Base-by-base conservation (phyloP, 1,284 basidiomycete species). In the Marasmius sp. region DNA sequence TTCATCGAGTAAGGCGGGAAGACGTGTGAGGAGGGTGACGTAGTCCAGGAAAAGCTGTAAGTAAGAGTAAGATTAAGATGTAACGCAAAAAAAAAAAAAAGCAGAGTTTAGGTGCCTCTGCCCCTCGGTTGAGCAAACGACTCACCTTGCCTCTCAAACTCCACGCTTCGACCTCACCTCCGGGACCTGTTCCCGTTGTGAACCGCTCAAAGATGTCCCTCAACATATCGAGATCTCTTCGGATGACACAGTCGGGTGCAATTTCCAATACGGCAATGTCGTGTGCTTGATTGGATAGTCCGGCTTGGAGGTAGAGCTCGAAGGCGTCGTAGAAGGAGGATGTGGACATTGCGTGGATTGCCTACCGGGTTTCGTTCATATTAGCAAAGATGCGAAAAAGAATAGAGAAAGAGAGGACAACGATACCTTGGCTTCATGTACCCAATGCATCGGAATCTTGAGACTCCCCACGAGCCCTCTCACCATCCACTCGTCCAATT, bases 161-260 rank as follows among this genome's bases (percentile, higher is more conserved):
- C 93, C 93, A 96, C 1, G 86, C 86, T 36, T 85, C 84, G 12
- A 43, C 51, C 38, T 58, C 33, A 14, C 82, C 45, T 14, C 45
- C 45, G 45, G 45, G n/a, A 8, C 45, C 82, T 36, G n/a, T n/a
- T n/a, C n/a, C n/a, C n/a, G n/a, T n/a, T n/a, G 81, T 81, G 66
- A 98, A 88, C 1, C 82, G 82, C 51, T 78, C 78, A 67, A 98
- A 93, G 11, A 98, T 73, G n/a, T 81, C 81, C 39, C 80, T 79
- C n/a, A 98, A 77, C 8, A 97, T 77, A 1, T 81, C 83, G 8
- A 89, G 74, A 73, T 98, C 96, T 55, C 88, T 85, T 9, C 93
- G 83, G 50, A 98, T 81, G 58, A 98, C 81, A 0, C 92, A 93
- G 68, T 98, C 97, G 1, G 95, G 93, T 8, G 93, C 94, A n/a